Evolutionary conservation across 345 rosid species (phyloP).

Genomic region (Salix koriyanagi): DNA sequence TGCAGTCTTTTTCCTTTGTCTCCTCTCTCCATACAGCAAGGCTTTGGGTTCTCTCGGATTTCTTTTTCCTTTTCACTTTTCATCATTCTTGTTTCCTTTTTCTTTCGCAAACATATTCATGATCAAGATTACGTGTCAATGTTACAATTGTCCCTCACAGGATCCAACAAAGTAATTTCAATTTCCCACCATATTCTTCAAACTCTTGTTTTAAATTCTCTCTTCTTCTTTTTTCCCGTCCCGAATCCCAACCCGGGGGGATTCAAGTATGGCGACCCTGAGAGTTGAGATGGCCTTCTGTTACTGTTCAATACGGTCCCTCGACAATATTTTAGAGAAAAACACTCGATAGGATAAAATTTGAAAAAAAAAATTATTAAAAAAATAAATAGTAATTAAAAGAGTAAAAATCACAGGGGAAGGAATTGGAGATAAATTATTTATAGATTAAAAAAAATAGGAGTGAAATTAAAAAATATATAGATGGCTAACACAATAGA

Average conservation of each 20-base stretch:
- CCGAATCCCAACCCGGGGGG: not conserved
- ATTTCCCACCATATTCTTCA: slow-evolving; percentile 30
- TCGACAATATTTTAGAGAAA: too few species aligned
- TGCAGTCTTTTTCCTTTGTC: not conserved
- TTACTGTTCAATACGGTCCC: not conserved
- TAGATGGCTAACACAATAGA: too few species aligned
- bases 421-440: too few species aligned
- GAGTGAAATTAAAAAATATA: too few species aligned
- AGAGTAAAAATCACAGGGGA: too few species aligned
- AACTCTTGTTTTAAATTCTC: not conserved
- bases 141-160: slow-evolving; percentile 41
- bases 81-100: slow-evolving; percentile 51
- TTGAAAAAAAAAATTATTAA: too few species aligned
- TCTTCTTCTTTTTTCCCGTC: not conserved
- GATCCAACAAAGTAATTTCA: slow-evolving; percentile 55
- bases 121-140: slow-evolving; percentile 17
- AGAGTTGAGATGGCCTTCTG: not conserved
- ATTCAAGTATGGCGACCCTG: not conserved
- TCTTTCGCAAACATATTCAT: slow-evolving; percentile 28
- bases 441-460: too few species aligned
- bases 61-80: slow-evolving; percentile 39
- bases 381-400: too few species aligned
- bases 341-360: too few species aligned
- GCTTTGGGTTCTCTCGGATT: slow-evolving; percentile 31
- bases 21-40: slow-evolving; percentile 3